phyloP scores from a whole-genome alignment of 129 eudicot species.

The Flaveria linearis region DNA sequence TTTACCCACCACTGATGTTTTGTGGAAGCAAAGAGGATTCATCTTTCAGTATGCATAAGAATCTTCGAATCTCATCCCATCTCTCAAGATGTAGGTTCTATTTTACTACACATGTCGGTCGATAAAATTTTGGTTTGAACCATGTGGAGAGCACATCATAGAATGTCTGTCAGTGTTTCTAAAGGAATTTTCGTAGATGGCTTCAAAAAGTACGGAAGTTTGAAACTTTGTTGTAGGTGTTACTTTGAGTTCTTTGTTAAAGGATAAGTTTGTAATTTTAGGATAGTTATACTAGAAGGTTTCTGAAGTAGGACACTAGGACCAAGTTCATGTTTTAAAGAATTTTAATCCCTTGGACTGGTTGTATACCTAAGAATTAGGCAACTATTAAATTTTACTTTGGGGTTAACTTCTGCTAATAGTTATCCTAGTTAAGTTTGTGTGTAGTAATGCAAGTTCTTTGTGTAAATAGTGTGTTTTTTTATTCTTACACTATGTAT shows the following conservation, averaged over 20 bases:
- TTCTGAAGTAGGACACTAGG: not conserved
- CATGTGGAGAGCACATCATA: not conserved
- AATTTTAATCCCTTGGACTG: not conserved
- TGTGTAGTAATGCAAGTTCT: not conserved
- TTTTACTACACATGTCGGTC: not conserved
- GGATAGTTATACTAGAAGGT: not conserved
- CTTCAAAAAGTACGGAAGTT: not conserved
- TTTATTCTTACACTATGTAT: not conserved
- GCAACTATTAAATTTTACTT: not conserved
- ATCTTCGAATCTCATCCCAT: not conserved
- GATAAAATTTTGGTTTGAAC: not conserved
- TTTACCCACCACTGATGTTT: not conserved
- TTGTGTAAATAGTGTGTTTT: not conserved
- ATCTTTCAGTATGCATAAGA: not conserved
- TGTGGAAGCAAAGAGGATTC: not conserved
- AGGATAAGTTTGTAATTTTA: not conserved
- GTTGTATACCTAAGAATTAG: not conserved
- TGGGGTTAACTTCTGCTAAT: not conserved
- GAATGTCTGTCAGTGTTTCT: not conserved
- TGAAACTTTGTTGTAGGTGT: not conserved
- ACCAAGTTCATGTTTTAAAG: not conserved
- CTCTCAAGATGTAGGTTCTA: not conserved
- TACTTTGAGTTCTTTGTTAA: not conserved
- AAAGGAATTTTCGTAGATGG: not conserved
- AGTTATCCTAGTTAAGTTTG: not conserved